These are phyloP conservation scores for Pseudogymnoascus sp. DNA, from an alignment of 2,329 filamentous ascomycete species.

Conservation along the genomic window DNA sequence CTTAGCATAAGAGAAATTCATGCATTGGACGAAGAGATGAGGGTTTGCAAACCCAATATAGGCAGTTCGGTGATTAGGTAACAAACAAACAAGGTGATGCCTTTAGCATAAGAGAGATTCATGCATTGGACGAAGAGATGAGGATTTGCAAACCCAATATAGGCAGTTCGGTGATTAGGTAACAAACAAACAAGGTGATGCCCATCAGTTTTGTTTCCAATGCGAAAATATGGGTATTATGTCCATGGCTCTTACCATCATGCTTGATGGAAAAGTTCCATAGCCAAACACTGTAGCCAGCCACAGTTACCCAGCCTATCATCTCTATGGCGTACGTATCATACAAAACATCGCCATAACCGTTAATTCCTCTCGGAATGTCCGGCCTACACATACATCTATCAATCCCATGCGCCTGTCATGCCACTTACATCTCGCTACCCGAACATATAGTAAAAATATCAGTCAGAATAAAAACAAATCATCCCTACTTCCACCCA, in stretches of 20 bases:
- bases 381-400: background rate
- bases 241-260: background rate
- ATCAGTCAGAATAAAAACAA: background rate
- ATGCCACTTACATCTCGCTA: background rate
- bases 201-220: background rate
- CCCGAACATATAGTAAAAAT: background rate
- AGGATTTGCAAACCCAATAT: background rate
- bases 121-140: background rate
- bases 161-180: background rate
- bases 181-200: background rate
- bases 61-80: background rate
- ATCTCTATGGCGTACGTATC: background rate
- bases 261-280: background rate
- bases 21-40: background rate
- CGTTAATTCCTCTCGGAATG: background rate
- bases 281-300: background rate
- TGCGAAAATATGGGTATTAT: background rate
- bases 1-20: background rate
- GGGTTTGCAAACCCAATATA: background rate
- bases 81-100: background rate
- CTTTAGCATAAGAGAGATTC: background rate
- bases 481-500: conserved; percentile 18
- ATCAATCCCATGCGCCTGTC: background rate
- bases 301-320: background rate
- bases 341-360: background rate